phyloP scores from a whole-genome alignment of 2,329 filamentous ascomycete species.

The Aspergillus aculeatinus region DNA sequence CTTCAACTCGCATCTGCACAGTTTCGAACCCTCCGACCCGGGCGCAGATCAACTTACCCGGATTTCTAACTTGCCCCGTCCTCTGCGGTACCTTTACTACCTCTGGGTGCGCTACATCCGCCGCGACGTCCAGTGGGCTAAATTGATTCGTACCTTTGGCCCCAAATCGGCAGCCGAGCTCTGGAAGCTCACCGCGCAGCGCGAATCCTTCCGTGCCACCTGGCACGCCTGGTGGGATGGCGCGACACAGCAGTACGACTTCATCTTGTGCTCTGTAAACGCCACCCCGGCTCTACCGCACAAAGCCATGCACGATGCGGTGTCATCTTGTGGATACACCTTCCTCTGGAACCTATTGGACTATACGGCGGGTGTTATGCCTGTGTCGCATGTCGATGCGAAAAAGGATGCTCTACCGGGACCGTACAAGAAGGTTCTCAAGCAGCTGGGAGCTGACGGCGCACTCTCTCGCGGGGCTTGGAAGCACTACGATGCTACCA shows the following conservation, averaged over 20 bases:
- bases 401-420: conserved; percentile 64
- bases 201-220: conserved; percentile 72
- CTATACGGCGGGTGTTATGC: conserved; percentile 78
- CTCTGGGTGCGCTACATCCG: conserved; percentile 84
- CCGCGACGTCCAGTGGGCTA: conserved; percentile 74
- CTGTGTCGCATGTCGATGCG: conserved; percentile 77
- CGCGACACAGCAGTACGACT: conserved; percentile 68
- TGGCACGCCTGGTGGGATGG: conserved; percentile 88
- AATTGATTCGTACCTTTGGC: conserved; percentile 70
- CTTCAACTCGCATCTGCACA: conserved; percentile 73
- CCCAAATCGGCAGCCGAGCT: conserved; percentile 73
- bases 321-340: conserved; percentile 86
- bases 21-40: conserved; percentile 74
- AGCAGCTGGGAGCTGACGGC: conserved; percentile 58
- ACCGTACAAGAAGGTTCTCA: conserved; percentile 46
- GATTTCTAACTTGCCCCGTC: conserved; percentile 70
- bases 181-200: conserved; percentile 74
- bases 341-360: conserved; percentile 94
- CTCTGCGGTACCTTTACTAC: conserved; percentile 81
- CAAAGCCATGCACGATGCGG: conserved; percentile 78
- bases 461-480: conserved; percentile 80
- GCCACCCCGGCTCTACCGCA: conserved; percentile 87
- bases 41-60: conserved; percentile 73
- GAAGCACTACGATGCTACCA: conserved; percentile 75
- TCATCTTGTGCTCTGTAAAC: conserved; percentile 80